phyloP scores from a whole-genome alignment of 306 rosid genomes.

The Lotus japonicus region DNA sequence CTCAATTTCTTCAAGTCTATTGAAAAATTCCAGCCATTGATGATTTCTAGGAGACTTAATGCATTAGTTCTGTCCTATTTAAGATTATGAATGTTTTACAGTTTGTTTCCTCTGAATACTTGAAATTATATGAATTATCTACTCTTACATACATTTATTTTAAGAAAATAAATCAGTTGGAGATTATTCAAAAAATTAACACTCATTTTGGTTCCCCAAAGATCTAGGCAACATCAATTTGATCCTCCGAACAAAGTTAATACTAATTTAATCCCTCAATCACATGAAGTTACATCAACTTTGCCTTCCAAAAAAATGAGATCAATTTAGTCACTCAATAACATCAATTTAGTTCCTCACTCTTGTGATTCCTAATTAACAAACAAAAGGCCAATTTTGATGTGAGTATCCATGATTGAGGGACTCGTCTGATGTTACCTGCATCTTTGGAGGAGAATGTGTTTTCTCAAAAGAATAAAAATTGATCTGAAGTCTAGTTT shows the following conservation, averaged over 20 bases:
- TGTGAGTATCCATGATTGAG: neutral
- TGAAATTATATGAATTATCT: too few species aligned
- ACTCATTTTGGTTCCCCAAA: neutral
- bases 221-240: neutral
- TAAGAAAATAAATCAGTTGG: too few species aligned
- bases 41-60: neutral
- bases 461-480: neutral
- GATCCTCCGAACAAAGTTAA: neutral
- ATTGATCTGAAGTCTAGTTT: neutral
- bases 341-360: neutral
- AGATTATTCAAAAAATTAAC: neutral
- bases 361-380: neutral
- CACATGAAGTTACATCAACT: neutral
- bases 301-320: too few species aligned
- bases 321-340: neutral
- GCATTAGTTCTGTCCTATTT: neutral
- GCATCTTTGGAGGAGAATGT: too few species aligned
- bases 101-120: too few species aligned
- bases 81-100: too few species aligned
- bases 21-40: neutral
- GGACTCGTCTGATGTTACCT: neutral
- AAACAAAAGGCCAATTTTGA: neutral
- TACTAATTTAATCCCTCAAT: neutral
- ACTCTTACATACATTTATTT: too few species aligned
- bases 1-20: neutral